Conservation (phyloP, 192 early-diverging fungal species). For the Rhizophagus prolifer region DNA sequence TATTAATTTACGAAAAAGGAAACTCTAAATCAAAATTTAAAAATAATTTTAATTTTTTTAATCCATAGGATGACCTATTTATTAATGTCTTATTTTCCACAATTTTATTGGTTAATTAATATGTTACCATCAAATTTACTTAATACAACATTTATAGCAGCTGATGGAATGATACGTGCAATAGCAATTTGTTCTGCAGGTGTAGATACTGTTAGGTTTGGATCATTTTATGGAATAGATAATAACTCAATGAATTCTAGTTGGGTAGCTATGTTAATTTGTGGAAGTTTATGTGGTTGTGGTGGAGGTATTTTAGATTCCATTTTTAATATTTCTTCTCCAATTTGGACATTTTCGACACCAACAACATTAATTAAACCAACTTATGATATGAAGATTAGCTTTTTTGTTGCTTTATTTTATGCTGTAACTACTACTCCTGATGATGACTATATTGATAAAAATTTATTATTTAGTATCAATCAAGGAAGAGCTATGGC, state of each 20-base stretch:
- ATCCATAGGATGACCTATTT: not conserved
- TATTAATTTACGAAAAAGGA: not conserved
- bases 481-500: constrained; percentile 15
- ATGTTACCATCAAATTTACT: not conserved
- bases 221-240: not conserved
- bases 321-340: constrained; percentile 2
- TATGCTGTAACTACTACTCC: not conserved
- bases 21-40: not conserved
- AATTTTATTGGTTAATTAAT: not conserved
- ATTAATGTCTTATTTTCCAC: not conserved
- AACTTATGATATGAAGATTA: constrained; percentile 22
- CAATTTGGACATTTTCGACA: constrained; percentile 1
- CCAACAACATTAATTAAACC: constrained; percentile 10
- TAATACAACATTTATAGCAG: constrained; percentile 3
- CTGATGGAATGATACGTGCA: not conserved
- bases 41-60: not conserved
- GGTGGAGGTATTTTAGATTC: constrained; percentile 5
- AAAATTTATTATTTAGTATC: not conserved
- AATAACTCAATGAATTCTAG: constrained; percentile 7
- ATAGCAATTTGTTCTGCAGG: constrained; percentile 10
- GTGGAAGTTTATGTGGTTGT: constrained; percentile 23
- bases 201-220: not conserved
- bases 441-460: not conserved
- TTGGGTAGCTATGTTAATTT: constrained; percentile 22
- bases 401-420: constrained; percentile 14